A percentile compares a stretch with the other conserved stretches of the same genome.
These are phyloP conservation scores for Batkoa obscura DNA, from an alignment of 371 early-diverging fungal species.

Conservation along the genomic window DNA sequence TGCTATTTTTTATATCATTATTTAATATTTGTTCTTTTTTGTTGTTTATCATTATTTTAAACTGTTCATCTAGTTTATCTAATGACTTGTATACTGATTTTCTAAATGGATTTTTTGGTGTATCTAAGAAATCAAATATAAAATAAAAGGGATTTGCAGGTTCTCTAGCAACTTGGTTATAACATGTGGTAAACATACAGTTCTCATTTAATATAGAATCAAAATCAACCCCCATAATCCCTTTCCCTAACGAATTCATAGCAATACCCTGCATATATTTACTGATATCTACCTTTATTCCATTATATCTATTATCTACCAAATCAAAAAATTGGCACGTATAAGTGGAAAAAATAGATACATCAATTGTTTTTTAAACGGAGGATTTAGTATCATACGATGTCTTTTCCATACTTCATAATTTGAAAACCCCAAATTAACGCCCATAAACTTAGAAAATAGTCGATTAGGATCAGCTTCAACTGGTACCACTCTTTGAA, in stretches of 20 bases:
- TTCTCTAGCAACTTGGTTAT: not conserved
- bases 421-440: not conserved
- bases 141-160: not conserved
- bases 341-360: not conserved
- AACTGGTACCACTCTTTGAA: not conserved
- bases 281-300: not conserved
- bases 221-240: conserved; percentile 1
- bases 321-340: not conserved
- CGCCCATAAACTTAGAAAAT: not conserved
- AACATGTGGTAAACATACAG: not conserved
- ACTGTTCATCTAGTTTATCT: not conserved
- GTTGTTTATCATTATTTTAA: not conserved
- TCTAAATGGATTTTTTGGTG: not conserved
- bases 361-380: conserved; percentile 5
- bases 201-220: not conserved
- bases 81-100: not conserved
- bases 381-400: conserved; percentile 5
- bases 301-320: not conserved
- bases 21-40: not conserved
- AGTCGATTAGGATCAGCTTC: not conserved
- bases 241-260: conserved; percentile 3
- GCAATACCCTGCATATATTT: not conserved
- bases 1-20: not conserved
- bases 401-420: conserved; percentile 1
- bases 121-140: not conserved